Base-by-base conservation (phyloP, 345 rosid genomes). In the Ceriops decandra region DNA sequence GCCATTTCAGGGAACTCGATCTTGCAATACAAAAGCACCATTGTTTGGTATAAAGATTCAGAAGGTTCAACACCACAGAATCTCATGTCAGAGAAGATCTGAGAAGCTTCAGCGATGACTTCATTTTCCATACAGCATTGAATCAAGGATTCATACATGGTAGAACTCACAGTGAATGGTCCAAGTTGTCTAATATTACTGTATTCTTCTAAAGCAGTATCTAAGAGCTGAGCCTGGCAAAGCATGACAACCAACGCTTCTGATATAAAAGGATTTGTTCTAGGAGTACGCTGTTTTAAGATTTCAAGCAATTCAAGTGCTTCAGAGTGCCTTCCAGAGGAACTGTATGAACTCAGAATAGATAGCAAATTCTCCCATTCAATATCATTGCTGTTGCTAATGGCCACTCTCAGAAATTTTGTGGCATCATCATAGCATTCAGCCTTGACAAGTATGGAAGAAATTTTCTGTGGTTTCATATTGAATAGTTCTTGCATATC, bases 1-100 rank as follows among this genome's bases (percentile, higher is more conserved):
- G 98, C 96, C 33, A 93, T 85, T 81, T 93, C 98, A 0, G 98
- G 97, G 69, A 91, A 91, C 57, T 82, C 91, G 82, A 89, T 77
- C 79, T 86, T 85, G 68, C 96, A 88, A 68, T 85, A 91, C 59
- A 85, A 52, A 53, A 28, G 74, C 36, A 81, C 85, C 95, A 93
- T 91, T 65, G 73, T 77, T 73, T 66, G 73, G 68, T 64, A 80
- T 33, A 89, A 80, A 72, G 63, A 72, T 68, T 83, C 87, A 52
- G 91, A 84, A 66, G 84, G 81, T 74, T 82, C 88, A 19, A 83
- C 72, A 64, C 86, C 81, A 67, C 76, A 83, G 70, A 88, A 82
- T 80, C 86, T 88, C 91, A 91, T 79, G 78, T 93, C 98, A 59
- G 86, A 82, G 73, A 91, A 85, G 66, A 93, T 66, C 81, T 89